These are phyloP conservation scores for Candida glaebosa DNA, from an alignment of 805 yeast genomes.

Conservation along the genomic window DNA sequence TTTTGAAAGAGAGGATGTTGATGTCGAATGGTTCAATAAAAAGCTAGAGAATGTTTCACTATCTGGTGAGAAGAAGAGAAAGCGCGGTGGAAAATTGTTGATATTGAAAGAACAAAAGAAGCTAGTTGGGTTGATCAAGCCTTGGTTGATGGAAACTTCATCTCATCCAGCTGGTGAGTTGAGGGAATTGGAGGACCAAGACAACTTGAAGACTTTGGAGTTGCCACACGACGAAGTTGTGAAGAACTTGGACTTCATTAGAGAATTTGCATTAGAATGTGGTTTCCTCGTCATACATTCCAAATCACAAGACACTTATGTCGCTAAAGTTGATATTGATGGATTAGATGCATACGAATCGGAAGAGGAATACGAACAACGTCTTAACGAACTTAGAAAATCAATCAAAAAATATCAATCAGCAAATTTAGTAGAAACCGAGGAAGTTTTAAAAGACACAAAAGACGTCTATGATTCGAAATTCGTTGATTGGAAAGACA, in stretches of 20 bases:
- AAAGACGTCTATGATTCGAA: constrained; percentile 68
- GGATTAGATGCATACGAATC: constrained; percentile 68
- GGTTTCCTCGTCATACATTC: constrained; percentile 68
- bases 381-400: constrained; percentile 50
- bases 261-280: constrained; percentile 60
- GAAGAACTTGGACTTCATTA: constrained; percentile 58
- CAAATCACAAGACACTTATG: constrained; percentile 50
- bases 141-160: constrained; percentile 44
- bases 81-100: constrained; percentile 60
- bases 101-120: constrained; percentile 72
- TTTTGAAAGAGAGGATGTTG: constrained; percentile 81
- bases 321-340: constrained; percentile 65
- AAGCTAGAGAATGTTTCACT: constrained; percentile 76
- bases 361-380: constrained; percentile 57
- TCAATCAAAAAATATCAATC: constrained; percentile 62
- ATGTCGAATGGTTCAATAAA: constrained; percentile 87
- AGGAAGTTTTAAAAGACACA: constrained; percentile 42
- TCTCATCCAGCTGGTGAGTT: constrained; percentile 30
- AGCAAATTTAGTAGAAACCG: constrained; percentile 60
- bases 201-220: constrained; percentile 22
- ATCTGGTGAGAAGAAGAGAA: constrained; percentile 67
- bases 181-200: constrained; percentile 27
- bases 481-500: constrained; percentile 77
- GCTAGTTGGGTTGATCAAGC: constrained; percentile 54
- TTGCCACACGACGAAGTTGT: constrained; percentile 47